Percentiles rank a stretch among this genome's conserved stretches.
These are phyloP conservation scores for Podospora tetraspora DNA, from an alignment of 495 filamentous ascomycete genomes.

Conservation along the genomic window DNA sequence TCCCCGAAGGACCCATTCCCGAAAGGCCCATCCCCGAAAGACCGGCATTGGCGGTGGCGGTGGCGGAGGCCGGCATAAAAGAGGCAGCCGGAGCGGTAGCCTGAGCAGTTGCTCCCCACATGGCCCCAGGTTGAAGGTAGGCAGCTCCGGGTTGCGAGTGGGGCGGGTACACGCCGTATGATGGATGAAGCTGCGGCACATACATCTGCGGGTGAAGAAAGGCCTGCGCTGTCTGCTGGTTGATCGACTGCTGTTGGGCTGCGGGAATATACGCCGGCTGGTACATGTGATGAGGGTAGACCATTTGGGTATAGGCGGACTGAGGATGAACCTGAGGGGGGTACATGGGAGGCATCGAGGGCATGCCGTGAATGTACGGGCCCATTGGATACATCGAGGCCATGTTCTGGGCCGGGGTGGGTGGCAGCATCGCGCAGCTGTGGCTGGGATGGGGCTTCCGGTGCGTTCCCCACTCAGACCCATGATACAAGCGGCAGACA, in stretches of 20 bases:
- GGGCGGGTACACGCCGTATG: not conserved
- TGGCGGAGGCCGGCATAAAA: not conserved
- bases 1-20: not conserved
- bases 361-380: not conserved
- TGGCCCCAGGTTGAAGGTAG: not conserved
- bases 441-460: not conserved
- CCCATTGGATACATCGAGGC: not conserved
- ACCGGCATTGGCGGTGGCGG: not conserved
- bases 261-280: not conserved
- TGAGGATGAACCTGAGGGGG: not conserved
- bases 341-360: not conserved
- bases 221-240: not conserved
- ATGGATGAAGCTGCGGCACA: not conserved
- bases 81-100: not conserved
- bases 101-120: not conserved
- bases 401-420: not conserved
- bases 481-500: conserved; percentile 46
- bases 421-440: not conserved
- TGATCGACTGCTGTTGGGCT: not conserved
- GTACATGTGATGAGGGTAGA: not conserved
- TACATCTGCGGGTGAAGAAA: not conserved
- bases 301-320: not conserved
- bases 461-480: conserved; percentile 38
- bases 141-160: not conserved
- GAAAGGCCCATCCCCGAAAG: not conserved